Base-by-base conservation (phyloP, 129 eudicot species). In the Rutidosis leptorrhynchoides region DNA sequence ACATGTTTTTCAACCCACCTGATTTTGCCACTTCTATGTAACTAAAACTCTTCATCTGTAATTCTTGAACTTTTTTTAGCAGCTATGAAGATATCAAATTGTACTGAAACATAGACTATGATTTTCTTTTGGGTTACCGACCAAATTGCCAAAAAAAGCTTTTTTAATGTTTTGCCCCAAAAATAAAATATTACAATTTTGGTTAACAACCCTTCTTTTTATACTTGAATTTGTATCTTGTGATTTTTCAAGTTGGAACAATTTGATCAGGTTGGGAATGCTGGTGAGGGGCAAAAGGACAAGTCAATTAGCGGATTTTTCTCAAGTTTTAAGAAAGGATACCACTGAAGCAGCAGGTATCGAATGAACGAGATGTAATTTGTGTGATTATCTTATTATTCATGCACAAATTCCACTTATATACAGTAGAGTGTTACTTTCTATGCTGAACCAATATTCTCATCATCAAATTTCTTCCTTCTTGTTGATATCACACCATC, bases 211-310 rank as follows among this genome's bases (percentile, higher is more conserved):
- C n/a, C n/a, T n/a, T n/a, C n/a, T n/a, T n/a, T n/a, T n/a, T n/a
- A n/a, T 20, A n/a, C 3, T 48, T 17, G 25, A 17, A 3, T 14
- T 3, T 24, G 20, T 2, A 25, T 56, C 7, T 2, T 52, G 7
- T 55, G 26, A 73, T 40, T 12, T 21, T 15, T 43, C 14, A 42
- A 37, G 65, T 64, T 20, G 12, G 12, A 57, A 73, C 43, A 32
- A 65, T 33, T 54, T 67, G 53, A 68, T 58, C 58, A 85, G 92
- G 87, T 85, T 63, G 92, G 76, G 69, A 73, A 67, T 15, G 81
- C 56, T 7, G 85, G 85, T 51, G 87, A 80, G 35, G 83, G 73
- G 32, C 87, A 60, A 40, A 82, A 82, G 77, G 85, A 82, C 46
- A 85, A 82, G 62, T 77, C 83, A 8, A 26, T 69, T n/a, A 65